Base-by-base conservation (phyloP, 495 filamentous ascomycete genomes). In the Aspergillus wentii region DNA sequence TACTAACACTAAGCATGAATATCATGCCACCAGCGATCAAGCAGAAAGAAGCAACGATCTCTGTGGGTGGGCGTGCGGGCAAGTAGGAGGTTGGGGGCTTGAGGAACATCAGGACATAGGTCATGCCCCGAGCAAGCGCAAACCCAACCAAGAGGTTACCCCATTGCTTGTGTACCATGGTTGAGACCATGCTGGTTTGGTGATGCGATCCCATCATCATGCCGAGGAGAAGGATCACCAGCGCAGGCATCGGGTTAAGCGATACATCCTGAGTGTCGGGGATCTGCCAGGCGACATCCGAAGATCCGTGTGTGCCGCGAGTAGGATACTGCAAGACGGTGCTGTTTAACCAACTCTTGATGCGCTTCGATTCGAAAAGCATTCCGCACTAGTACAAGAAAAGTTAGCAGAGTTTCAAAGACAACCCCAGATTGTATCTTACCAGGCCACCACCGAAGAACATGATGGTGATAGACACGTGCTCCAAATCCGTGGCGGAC, bases 161-260 rank as follows among this genome's bases (percentile, higher is more conserved):
- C 92, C 91, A 97, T 56, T 95, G 86, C 61, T 83, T 83, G 67
- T 98, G 92, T 30, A 98, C 75, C 86, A 89, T 95, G 42, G 83
- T 86, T 11, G 88, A 91, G 14, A 88, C 68, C 82, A 86, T 85
- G 35, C 79, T 88, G 8, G 66, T 52, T 57, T 98, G 92, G 42
- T 90, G 86, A 59, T 98, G 92, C 11, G 83, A 84, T 48, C 83
- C 82, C 90, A 98, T 98, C 87, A 95, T 90, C 54, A 88, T 72
- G 22, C 92, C 92, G 1, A 95, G 65, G 2, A 95, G 71, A 27
- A 95, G 62, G 41, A 96, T 88, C 22, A 95, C 75, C 8, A 97
- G 71, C 5, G 79, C 86, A 0, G 92, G 92, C 46, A 98, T 76
- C 1, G 91, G 92, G 61, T 97, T 98, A 55, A 91, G 74, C 5